Percentiles rank a stretch among this genome's conserved stretches.
These are phyloP conservation scores for Alectoria sarmentosa DNA, from an alignment of 495 filamentous ascomycete genomes.

Conservation along the genomic window DNA sequence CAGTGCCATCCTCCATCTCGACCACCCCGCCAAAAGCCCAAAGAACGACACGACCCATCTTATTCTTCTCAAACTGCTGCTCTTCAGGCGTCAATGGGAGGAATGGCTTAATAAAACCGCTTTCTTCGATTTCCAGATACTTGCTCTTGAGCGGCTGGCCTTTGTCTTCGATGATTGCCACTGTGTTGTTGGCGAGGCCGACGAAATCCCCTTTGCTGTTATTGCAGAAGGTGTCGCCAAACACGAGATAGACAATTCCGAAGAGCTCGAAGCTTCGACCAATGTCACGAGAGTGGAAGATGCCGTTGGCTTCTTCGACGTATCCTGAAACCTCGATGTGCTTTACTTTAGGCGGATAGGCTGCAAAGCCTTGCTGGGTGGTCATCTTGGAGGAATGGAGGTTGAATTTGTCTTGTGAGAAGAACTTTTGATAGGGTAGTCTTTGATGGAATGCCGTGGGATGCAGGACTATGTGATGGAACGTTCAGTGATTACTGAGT, in stretches of 20 bases:
- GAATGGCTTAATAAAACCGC: not conserved
- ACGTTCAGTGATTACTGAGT: too few species aligned
- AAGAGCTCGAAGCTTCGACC: slow-evolving; percentile 20
- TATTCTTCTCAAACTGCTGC: slow-evolving; percentile 14
- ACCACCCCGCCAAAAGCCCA: slow-evolving; percentile 29
- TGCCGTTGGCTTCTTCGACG: slow-evolving; percentile 13
- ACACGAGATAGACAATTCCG: slow-evolving; percentile 16
- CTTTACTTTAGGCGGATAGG: not conserved
- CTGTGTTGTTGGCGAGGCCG: slow-evolving; percentile 25
- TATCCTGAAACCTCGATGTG: slow-evolving; percentile 16
- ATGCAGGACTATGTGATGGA: not conserved
- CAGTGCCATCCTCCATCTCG: slow-evolving; percentile 18
- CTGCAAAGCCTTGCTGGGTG: not conserved
- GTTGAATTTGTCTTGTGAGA: not conserved
- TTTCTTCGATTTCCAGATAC: not conserved
- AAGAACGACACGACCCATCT: slow-evolving; percentile 15
- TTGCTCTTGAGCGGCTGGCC: not conserved
- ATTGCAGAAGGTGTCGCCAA: slow-evolving; percentile 29
- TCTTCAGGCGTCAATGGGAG: not conserved
- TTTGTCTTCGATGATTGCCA: not conserved
- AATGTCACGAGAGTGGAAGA: slow-evolving; percentile 23
- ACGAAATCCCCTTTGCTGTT: slow-evolving; percentile 24
- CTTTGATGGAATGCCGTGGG: not conserved
- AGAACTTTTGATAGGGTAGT: not conserved
- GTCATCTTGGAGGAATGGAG: not conserved